Evolutionary conservation across 1,284 basidiomycete species (phyloP).

Genomic region (Inonotus obliquus): DNA sequence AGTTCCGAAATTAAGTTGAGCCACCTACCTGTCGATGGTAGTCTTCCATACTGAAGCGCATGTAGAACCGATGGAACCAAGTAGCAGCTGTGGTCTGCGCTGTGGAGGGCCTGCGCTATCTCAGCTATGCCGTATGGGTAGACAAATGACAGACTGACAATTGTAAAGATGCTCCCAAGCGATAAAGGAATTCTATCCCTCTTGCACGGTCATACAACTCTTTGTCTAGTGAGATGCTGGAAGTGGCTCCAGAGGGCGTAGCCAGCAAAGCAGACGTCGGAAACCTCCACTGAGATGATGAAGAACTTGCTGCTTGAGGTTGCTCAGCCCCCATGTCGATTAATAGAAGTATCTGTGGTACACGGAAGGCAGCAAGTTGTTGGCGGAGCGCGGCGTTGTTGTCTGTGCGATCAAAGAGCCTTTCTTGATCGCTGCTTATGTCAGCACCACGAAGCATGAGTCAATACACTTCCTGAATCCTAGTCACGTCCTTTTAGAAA

Average conservation of each 20-base stretch:
- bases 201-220: slow-evolving; percentile 72
- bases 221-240: slow-evolving; percentile 51
- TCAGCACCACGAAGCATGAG: background rate
- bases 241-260: slow-evolving; percentile 49
- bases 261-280: slow-evolving; percentile 48
- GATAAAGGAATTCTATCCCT: slow-evolving; percentile 78
- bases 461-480: too few relatives aligned
- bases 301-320: slow-evolving; percentile 13
- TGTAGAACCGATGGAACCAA: slow-evolving; percentile 93
- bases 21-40: slow-evolving; percentile 68
- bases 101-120: slow-evolving; percentile 55
- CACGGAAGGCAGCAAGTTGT: background rate
- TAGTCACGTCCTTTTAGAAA: too few relatives aligned
- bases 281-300: slow-evolving; percentile 65
- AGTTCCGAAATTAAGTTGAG: background rate
- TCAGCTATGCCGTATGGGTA: slow-evolving; percentile 14
- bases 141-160: slow-evolving; percentile 48
- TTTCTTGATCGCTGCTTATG: background rate
- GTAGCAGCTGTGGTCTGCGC: slow-evolving; percentile 82
- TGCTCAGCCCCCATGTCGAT: slow-evolving; percentile 8
- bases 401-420: too few relatives aligned
- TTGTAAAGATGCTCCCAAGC: slow-evolving; percentile 66
- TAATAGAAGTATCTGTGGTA: background rate
- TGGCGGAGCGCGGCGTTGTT: background rate
- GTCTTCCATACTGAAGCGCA: slow-evolving; percentile 85